Percentiles rank a stretch among this genome's conserved stretches.
These are phyloP conservation scores for Coniferiporia weirii DNA, from an alignment of 1,284 basidiomycete genomes.

Conservation along the genomic window DNA sequence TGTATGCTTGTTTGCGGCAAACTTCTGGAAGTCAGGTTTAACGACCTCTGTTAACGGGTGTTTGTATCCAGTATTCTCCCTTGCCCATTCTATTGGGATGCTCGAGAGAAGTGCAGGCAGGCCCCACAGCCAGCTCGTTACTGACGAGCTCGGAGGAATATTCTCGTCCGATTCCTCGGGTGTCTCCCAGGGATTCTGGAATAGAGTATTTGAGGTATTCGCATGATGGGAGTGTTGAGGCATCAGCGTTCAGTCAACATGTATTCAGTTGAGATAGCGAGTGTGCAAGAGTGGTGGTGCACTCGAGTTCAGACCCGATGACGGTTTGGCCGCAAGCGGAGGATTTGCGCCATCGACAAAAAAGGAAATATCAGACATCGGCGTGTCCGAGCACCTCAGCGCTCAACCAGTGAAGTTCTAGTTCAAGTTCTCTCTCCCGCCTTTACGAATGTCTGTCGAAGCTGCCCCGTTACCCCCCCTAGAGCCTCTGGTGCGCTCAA, in stretches of 20 bases:
- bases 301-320: no score
- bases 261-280: no score
- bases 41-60: conserved; percentile 20
- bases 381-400: neutral
- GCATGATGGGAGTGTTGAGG: conserved; percentile 13
- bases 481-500: conserved; percentile 56
- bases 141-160: neutral
- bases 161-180: conserved; percentile 12
- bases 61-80: conserved; percentile 6
- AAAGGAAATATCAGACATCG: neutral
- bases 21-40: conserved; percentile 23
- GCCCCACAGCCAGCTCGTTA: conserved; percentile 9
- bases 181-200: conserved; percentile 16
- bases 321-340: neutral
- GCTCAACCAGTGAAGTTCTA: neutral
- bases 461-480: conserved; percentile 50
- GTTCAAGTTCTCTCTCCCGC: neutral
- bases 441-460: conserved; percentile 14
- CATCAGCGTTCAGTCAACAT: neutral
- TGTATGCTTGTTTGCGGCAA: conserved; percentile 9
- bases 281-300: no score
- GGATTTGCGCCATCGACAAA: neutral
- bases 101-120: conserved; percentile 3
- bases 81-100: conserved; percentile 14
- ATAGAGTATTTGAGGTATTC: conserved; percentile 9